These are phyloP conservation scores for Apophysomyces ossiformis DNA, from an alignment of 371 early-diverging fungal genomes.

Conservation along the genomic window DNA sequence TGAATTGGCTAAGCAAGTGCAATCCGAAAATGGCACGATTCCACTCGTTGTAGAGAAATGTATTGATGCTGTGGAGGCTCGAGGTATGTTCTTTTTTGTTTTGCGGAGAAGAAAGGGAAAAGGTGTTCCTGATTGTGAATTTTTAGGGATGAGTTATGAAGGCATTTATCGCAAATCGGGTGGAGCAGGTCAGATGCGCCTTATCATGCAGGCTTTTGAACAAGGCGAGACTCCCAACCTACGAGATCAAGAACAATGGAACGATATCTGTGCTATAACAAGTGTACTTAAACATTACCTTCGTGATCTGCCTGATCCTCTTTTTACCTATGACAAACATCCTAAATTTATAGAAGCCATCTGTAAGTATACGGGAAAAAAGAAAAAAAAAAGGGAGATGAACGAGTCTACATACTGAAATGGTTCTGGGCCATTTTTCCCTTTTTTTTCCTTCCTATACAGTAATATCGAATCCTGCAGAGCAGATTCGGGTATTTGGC, in stretches of 20 bases:
- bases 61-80: constrained; percentile 74
- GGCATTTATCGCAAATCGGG: constrained; percentile 94
- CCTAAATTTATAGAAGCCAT: constrained; percentile 73
- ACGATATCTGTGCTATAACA: constrained; percentile 77
- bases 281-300: constrained; percentile 94
- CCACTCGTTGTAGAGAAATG: constrained; percentile 82
- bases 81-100: constrained; percentile 28
- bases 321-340: constrained; percentile 83
- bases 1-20: constrained; percentile 43
- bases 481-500: constrained; percentile 25
- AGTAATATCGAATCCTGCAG: constrained; percentile 27
- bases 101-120: no score
- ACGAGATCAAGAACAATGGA: constrained; percentile 53
- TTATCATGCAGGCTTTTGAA: constrained; percentile 60
- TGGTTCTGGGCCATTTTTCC: neutral
- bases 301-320: constrained; percentile 88
- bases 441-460: neutral
- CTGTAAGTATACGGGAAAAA: constrained; percentile 46
- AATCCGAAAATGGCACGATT: constrained; percentile 44
- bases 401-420: no score
- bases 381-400: constrained; percentile 11
- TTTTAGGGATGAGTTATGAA: constrained; percentile 50
- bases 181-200: constrained; percentile 75
- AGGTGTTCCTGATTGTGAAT: neutral
- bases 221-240: constrained; percentile 51